A percentile compares a stretch with the other conserved stretches of the same genome.
Conservation (phyloP, 78 protist genomes). For the Dictyostelium citrinum region DNA sequence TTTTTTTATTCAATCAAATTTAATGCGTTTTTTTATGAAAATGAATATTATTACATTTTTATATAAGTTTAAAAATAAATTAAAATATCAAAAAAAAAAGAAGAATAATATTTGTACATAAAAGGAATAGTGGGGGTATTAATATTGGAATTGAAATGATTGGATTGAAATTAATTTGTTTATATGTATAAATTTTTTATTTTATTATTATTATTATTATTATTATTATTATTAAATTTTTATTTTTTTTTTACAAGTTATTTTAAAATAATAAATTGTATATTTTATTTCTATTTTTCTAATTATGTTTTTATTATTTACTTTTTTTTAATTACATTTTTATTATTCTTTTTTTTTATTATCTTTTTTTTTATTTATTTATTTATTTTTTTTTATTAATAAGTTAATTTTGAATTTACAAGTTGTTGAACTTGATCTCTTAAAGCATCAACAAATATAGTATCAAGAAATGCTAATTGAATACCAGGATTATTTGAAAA, state of each 20-base stretch:
- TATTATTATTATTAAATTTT: too few relatives aligned
- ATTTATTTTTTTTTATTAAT: neutral
- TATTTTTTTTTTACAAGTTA: neutral
- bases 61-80: neutral
- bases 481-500: conserved; percentile 59
- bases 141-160: neutral
- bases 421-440: conserved; percentile 15
- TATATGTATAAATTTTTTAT: neutral
- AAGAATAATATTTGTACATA: neutral
- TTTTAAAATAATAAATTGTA: too few relatives aligned
- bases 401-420: neutral
- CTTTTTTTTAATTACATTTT: too few relatives aligned
- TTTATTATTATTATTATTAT: neutral
- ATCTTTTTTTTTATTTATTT: neutral
- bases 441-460: conserved; percentile 61
- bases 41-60: neutral
- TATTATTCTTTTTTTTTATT: neutral
- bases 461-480: conserved; percentile 44
- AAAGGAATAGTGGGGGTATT: neutral
- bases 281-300: too few relatives aligned
- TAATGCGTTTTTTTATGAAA: neutral
- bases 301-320: too few relatives aligned
- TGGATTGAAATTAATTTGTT: neutral
- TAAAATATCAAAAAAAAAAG: neutral
- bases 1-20: neutral